A percentile compares a stretch with the other conserved stretches of the same genome.
These are phyloP conservation scores for Gremmenia infestans DNA, from an alignment of 2,329 filamentous ascomycete species.

Conservation along the genomic window DNA sequence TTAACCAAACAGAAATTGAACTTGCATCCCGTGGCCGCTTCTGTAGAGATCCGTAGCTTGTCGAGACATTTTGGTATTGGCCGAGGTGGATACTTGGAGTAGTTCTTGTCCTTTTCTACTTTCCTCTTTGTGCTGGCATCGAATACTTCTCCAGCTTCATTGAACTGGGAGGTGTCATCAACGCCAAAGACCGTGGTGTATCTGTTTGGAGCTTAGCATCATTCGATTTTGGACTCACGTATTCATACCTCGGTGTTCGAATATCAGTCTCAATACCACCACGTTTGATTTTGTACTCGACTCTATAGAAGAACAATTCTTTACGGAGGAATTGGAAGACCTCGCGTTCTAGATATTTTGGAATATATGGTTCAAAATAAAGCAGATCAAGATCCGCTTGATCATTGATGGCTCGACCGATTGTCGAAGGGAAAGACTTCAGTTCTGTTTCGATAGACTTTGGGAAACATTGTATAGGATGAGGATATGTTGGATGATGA, in stretches of 20 bases:
- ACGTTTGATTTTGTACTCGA: constrained; percentile 67
- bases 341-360: constrained; percentile 47
- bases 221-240: not conserved
- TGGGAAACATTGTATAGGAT: constrained; percentile 44
- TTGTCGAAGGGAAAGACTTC: constrained; percentile 43
- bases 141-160: constrained; percentile 37
- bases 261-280: constrained; percentile 58
- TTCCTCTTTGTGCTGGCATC: constrained; percentile 39
- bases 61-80: constrained; percentile 69
- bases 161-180: constrained; percentile 59
- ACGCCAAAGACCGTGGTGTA: constrained; percentile 56
- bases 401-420: constrained; percentile 55
- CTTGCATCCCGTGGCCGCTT: constrained; percentile 58
- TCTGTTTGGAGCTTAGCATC: constrained; percentile 46
- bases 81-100: constrained; percentile 53
- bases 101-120: constrained; percentile 48
- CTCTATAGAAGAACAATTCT: constrained; percentile 71
- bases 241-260: constrained; percentile 42
- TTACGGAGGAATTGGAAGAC: constrained; percentile 67
- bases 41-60: constrained; percentile 55
- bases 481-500: constrained; percentile 44
- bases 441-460: constrained; percentile 36
- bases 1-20: constrained; percentile 82
- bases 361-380: constrained; percentile 71
- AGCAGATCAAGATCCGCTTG: constrained; percentile 68